Evolutionary conservation across 2,329 filamentous ascomycete species (phyloP).

Genomic region (Ophioceras dolichostomum): DNA sequence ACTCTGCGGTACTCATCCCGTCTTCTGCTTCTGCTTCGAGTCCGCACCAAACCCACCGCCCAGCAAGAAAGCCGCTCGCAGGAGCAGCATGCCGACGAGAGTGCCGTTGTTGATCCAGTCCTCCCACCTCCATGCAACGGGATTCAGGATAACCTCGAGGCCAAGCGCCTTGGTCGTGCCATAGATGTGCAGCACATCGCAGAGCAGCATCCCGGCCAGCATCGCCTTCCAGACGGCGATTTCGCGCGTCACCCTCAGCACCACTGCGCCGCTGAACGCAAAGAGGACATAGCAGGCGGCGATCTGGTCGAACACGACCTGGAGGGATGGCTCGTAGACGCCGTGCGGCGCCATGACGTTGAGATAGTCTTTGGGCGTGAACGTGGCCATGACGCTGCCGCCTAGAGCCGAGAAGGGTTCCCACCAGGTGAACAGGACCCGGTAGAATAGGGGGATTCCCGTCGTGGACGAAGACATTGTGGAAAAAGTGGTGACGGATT

Average conservation of each 20-base stretch:
- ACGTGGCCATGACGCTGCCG: constrained; percentile 9
- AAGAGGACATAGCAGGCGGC: constrained; percentile 17
- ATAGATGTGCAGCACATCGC: constrained; percentile 18
- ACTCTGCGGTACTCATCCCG: no score
- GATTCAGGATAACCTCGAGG: constrained; percentile 11
- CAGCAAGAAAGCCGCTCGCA: constrained; percentile 22
- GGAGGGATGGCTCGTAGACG: constrained; percentile 10
- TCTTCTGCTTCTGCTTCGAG: constrained; percentile 1
- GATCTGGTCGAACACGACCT: constrained; percentile 15
- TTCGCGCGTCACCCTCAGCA: constrained; percentile 14
- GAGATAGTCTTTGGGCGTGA: constrained; percentile 7
- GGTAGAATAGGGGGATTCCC: constrained; percentile 4
- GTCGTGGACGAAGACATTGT: not conserved
- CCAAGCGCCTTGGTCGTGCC: constrained; percentile 19
- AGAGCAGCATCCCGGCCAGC: constrained; percentile 11
- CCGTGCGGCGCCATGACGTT: constrained; percentile 4
- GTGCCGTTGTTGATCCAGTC: constrained; percentile 23
- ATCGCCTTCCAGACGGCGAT: constrained; percentile 15
- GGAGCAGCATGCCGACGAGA: constrained; percentile 15
- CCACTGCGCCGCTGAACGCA: constrained; percentile 15
- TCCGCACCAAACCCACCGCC: constrained; percentile 15
- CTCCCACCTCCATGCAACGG: constrained; percentile 18
- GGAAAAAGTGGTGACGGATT: not conserved
- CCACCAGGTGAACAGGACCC: constrained; percentile 6
- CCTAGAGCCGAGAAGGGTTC: constrained; percentile 6